Base-by-base conservation (phyloP, 768 basidiomycete species). In the Tephrocybe sp. region DNA sequence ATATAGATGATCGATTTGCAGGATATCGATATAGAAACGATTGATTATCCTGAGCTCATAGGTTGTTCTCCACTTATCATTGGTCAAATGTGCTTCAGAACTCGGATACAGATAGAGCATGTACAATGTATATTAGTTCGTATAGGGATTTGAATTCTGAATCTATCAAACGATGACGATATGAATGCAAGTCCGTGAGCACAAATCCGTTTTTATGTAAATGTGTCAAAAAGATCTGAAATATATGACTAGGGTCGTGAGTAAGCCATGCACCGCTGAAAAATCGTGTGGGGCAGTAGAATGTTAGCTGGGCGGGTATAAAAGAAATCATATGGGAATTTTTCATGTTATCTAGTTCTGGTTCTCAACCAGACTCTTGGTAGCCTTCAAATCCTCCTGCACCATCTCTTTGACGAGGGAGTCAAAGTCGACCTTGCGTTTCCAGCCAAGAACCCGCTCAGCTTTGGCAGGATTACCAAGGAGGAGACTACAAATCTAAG, bases 361-460 rank as follows among this genome's bases (percentile, higher is more conserved):
- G 65, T 93, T 86, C 66, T 92, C 91, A 20, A 92, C 72, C 57
- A 90, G 79, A 62, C 80, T 86, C 55, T 74, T 77, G 45, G 85
- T 79, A 42, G 88, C 84, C 65, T 83, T 77, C 60, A 94, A 68
- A 64, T 95, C 92, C 9, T 86, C 81, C 30, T 78, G 75, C 20
- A 97, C 92, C 95, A 98, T 97, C 78, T 98, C 92, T 60, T 79
- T 78, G 36, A 98, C 90, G 54, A 98, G 83, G 32, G 79, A 69
- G 56, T 92, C 83, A 64, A 97, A 98, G 59, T 81, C 75, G 50
- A 92, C 84, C 58, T 84, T 75, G 53, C 96, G 85, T 68, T 87
- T 93, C 95, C 95, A 98, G 8, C 92, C 91, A 39, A 98, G 84
- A 38, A 83, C 38, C 39, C 78, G 81, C 67, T 97, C 93, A 0